A percentile compares a stretch with the other conserved stretches of the same genome.
phyloP scores from a whole-genome alignment of 2,329 filamentous ascomycete genomes.

The Colletotrichum filicis region DNA sequence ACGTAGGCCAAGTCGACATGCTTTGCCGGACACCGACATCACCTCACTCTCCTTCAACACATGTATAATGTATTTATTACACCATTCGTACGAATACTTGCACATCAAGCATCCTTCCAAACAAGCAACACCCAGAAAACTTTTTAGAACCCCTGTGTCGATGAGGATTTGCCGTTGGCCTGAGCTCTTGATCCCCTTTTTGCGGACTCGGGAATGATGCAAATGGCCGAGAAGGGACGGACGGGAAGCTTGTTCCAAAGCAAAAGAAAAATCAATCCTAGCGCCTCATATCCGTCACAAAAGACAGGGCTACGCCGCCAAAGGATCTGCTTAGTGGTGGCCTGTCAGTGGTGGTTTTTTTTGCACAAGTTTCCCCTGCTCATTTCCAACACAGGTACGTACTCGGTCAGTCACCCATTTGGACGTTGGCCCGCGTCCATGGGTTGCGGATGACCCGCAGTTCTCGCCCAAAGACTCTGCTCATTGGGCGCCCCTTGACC shows the following conservation, averaged over 20 bases:
- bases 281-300: background rate
- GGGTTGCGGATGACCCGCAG: background rate
- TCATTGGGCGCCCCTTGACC: conserved; percentile 2
- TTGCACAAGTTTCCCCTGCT: background rate
- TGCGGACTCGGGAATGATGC: background rate
- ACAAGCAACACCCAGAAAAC: background rate
- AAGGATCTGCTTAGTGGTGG: background rate
- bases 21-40: background rate
- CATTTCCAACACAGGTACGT: background rate
- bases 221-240: background rate
- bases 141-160: conserved; percentile 6
- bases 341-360: background rate
- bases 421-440: conserved; percentile 1
- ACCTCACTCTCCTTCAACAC: background rate
- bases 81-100: background rate
- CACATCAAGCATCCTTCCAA: background rate
- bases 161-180: conserved; percentile 26
- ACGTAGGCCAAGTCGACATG: conserved; percentile 3
- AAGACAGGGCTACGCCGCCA: background rate
- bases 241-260: background rate
- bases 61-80: no score
- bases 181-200: conserved; percentile 5
- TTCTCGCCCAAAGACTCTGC: background rate
- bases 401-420: background rate
- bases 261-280: background rate